Conservation (phyloP, 2,329 filamentous ascomycete species). For the Penicillium sp. region DNA sequence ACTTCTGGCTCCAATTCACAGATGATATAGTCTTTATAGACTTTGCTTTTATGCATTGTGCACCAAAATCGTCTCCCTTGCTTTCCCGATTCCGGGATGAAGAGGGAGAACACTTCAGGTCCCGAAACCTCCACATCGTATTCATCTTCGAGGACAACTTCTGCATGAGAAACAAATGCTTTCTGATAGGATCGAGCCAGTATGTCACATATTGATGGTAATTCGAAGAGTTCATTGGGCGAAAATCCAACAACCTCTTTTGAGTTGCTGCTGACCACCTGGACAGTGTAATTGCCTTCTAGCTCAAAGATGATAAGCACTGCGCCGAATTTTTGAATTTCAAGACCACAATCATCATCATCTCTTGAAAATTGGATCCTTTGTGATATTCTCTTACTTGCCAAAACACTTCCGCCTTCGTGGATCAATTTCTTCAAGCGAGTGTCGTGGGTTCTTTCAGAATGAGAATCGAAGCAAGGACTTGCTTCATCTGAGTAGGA, state of each 20-base stretch:
- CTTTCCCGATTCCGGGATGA: conserved; percentile 61
- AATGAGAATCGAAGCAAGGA: not conserved
- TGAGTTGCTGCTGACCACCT: conserved; percentile 79
- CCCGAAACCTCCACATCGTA: conserved; percentile 73
- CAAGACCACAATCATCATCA: conserved; percentile 67
- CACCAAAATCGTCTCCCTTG: conserved; percentile 76
- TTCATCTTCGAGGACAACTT: conserved; percentile 80
- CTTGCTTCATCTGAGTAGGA: not conserved
- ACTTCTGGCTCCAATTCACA: conserved; percentile 82
- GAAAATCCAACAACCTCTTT: conserved; percentile 72
- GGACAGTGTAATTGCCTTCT: conserved; percentile 68
- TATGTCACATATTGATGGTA: conserved; percentile 78
- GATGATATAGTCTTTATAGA: conserved; percentile 71
- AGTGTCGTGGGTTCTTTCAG: no score
- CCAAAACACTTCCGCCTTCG: conserved; percentile 13
- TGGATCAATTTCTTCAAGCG: not conserved
- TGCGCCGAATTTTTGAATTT: conserved; percentile 77
- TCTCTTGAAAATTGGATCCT: conserved; percentile 7
- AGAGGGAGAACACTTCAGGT: conserved; percentile 81
- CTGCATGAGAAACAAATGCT: conserved; percentile 80
- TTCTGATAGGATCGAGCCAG: conserved; percentile 73
- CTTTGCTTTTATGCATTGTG: conserved; percentile 75
- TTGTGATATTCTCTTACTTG: not conserved
- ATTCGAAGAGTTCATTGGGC: conserved; percentile 72
- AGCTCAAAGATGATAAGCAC: conserved; percentile 72